Base-by-base conservation (phyloP, 1,284 basidiomycete species). In the Cerrena zonata region DNA sequence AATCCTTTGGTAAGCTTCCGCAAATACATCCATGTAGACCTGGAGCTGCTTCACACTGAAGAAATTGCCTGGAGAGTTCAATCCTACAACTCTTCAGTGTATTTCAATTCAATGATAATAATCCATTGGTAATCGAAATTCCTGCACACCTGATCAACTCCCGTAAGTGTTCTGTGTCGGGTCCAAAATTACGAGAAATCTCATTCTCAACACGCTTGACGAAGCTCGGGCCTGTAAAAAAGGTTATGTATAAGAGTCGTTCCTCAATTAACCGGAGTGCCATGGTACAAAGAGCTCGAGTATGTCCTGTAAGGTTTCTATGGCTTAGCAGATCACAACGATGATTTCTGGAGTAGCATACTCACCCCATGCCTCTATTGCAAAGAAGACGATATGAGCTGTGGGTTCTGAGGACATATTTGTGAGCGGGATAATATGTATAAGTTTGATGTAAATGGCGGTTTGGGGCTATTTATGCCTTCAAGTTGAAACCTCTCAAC, bases 11-110 rank as follows among this genome's bases (percentile, higher is more conserved):
- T 48, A 56, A 4, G 34, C 37, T 3, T 46, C 34, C 2, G 27
- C n/a, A n/a, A n/a, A n/a, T n/a, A n/a, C n/a, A n/a, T 47, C 27
- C 50, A 51, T 12, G 48, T 46, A 18, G 49, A 41, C 5, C 52
- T 47, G 43, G 52, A 50, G 10, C 46, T 42, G 5, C 51, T 47
- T 37, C 53, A 51, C 39, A n/a, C n/a, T 41, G 39, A 18, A 5
- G 21, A 18, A 7, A 7, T 18, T 19, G 18, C 21, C 21, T 41
- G n/a, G n/a, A 5, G n/a, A n/a, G n/a, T 22, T 18, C 7, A 41
- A 18, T n/a, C 10, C 39, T 10, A 41, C 39, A 41, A 41, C 18
- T 41, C 39, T 41, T 10, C 7, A 18, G 39, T n/a, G 39, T 41
- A 7, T 10, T 18, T 41, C 39, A 41, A 41, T n/a, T n/a, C n/a